Evolutionary conservation across 164 flowering plant genomes (phyloP).

Genomic region (Magnolia kwangsiensis): DNA sequence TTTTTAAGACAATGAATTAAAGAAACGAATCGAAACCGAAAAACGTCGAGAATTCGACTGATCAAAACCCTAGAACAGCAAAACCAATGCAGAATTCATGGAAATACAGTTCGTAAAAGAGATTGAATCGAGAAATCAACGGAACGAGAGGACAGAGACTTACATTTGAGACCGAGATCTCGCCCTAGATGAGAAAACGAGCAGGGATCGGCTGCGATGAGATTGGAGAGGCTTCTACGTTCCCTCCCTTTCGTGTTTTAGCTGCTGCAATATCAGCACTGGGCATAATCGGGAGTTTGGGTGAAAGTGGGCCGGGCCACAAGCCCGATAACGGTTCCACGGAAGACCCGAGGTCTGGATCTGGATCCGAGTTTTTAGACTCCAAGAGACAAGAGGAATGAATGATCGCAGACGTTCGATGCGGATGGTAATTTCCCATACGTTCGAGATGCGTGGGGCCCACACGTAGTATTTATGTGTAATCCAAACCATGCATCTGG

Average conservation of each 20-base stretch:
- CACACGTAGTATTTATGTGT: too few relatives aligned
- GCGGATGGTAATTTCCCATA: too few relatives aligned
- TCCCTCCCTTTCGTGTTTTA: background rate
- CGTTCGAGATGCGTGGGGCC: too few relatives aligned
- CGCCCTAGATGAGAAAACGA: background rate
- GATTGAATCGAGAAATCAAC: background rate
- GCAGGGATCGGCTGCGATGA: background rate
- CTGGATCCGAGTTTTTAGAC: too few relatives aligned
- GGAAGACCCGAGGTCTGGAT: too few relatives aligned
- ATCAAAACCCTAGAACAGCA: too few relatives aligned
- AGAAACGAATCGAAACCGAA: background rate
- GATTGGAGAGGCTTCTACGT: background rate
- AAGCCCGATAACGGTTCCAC: too few relatives aligned
- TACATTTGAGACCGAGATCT: background rate
- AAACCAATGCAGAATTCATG: too few relatives aligned
- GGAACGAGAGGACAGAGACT: background rate
- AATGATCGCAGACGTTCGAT: too few relatives aligned
- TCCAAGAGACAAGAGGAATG: too few relatives aligned
- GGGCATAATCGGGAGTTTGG: background rate
- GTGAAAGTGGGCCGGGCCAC: background rate
- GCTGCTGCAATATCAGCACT: background rate
- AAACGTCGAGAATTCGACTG: background rate
- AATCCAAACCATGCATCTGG: too few relatives aligned
- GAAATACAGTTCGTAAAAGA: background rate
- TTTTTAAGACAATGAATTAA: background rate